A percentile compares a stretch with the other conserved stretches of the same genome.
These are phyloP conservation scores for Viola odorata DNA, from an alignment of 345 rosid species.

Conservation along the genomic window DNA sequence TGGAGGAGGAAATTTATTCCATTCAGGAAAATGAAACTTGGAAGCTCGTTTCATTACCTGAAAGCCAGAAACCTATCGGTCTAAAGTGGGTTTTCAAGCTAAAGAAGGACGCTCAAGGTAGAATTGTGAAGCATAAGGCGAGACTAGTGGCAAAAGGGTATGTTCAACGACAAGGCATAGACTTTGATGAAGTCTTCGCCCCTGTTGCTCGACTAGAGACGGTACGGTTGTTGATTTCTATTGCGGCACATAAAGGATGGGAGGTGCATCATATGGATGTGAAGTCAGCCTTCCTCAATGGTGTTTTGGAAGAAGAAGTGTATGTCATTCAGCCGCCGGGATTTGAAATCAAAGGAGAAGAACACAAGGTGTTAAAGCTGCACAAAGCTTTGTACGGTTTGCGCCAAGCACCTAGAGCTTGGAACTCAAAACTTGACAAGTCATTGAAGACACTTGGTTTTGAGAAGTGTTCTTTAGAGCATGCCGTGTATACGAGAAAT, in stretches of 20 bases:
- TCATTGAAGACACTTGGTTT: background rate
- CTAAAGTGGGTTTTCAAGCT: background rate
- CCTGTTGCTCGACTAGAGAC: no score
- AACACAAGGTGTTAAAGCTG: no score
- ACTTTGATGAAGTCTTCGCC: no score
- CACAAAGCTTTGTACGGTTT: no score
- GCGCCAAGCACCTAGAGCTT: no score
- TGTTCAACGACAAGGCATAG: no score
- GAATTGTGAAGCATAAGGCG: background rate
- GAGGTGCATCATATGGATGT: slow-evolving; percentile 4
- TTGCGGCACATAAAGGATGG: no score
- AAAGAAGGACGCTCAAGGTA: background rate
- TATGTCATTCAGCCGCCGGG: no score
- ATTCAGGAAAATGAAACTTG: background rate
- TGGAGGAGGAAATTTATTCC: background rate
- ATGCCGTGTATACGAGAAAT: background rate
- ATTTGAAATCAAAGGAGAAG: no score
- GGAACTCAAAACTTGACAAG: no score
- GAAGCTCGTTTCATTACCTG: background rate
- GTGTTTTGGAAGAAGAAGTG: background rate
- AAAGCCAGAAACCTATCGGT: background rate
- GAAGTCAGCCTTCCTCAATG: background rate
- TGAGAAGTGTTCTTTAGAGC: background rate
- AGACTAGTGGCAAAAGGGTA: no score
- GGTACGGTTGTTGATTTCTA: no score